phyloP scores from a whole-genome alignment of 2,329 filamentous ascomycete genomes.

The Venturia nashicola region DNA sequence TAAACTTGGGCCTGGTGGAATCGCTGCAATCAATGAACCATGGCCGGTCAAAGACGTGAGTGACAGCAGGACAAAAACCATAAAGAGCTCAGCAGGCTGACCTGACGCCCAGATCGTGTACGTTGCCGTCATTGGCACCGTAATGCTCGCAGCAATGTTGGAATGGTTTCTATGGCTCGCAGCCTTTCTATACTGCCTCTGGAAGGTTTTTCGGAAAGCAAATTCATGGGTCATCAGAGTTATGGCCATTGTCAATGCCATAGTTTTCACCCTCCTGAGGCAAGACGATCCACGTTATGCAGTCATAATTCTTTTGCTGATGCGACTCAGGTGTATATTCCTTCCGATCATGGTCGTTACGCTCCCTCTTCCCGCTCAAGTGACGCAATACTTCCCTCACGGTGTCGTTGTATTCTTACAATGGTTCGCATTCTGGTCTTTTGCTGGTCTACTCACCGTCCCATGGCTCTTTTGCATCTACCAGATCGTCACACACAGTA shows the following conservation, averaged over 20 bases:
- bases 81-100: not conserved
- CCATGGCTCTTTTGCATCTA: slow-evolving; percentile 93
- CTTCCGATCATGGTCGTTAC: slow-evolving; percentile 92
- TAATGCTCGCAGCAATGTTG: slow-evolving; percentile 74
- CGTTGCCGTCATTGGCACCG: slow-evolving; percentile 62
- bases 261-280: slow-evolving; percentile 65
- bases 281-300: slow-evolving; percentile 29
- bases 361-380: slow-evolving; percentile 61
- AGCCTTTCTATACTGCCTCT: slow-evolving; percentile 84
- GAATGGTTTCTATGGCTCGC: slow-evolving; percentile 94
- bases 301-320: slow-evolving; percentile 14
- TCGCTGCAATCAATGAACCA: slow-evolving; percentile 22
- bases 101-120: slow-evolving; percentile 58
- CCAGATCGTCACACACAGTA: slow-evolving; percentile 73
- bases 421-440: slow-evolving; percentile 94
- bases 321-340: slow-evolving; percentile 55
- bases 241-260: slow-evolving; percentile 62
- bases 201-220: slow-evolving; percentile 81
- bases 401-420: slow-evolving; percentile 62
- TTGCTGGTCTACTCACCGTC: slow-evolving; percentile 69
- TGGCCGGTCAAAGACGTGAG: slow-evolving; percentile 30
- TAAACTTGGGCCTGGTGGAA: slow-evolving; percentile 12
- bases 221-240: slow-evolving; percentile 75
- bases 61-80: slow-evolving; percentile 8
- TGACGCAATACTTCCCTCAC: slow-evolving; percentile 61